phyloP scores from a whole-genome alignment of 2,329 filamentous ascomycete species.

The Alternaria conjuncta region DNA sequence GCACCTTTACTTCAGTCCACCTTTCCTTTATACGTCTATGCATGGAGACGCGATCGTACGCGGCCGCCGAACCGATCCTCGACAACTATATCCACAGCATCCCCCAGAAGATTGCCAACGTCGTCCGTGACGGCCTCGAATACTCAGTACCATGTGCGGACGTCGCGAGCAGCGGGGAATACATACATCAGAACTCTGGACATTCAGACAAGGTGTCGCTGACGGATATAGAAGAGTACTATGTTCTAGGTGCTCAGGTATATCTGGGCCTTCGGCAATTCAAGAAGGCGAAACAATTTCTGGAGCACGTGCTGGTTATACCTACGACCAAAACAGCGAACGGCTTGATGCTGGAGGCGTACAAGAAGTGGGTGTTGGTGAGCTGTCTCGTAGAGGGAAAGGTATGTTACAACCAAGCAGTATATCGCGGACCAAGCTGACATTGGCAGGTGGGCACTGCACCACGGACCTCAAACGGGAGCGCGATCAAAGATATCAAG shows the following conservation, averaged over 20 bases:
- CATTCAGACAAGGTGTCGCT: slow-evolving; percentile 63
- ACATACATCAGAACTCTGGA: slow-evolving; percentile 65
- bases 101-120: slow-evolving; percentile 52
- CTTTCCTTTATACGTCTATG: slow-evolving; percentile 65
- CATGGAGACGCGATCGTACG: slow-evolving; percentile 59
- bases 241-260: slow-evolving; percentile 57
- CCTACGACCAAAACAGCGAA: slow-evolving; percentile 72
- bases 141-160: slow-evolving; percentile 51
- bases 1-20: slow-evolving; percentile 71
- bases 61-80: slow-evolving; percentile 65
- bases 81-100: slow-evolving; percentile 71
- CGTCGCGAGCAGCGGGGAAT: slow-evolving; percentile 57
- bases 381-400: slow-evolving; percentile 74
- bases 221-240: slow-evolving; percentile 62
- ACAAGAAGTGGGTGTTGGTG: slow-evolving; percentile 88
- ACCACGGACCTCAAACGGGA: slow-evolving; percentile 63
- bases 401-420: slow-evolving; percentile 43
- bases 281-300: slow-evolving; percentile 53
- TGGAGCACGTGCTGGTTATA: slow-evolving; percentile 61
- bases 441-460: slow-evolving; percentile 53
- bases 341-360: slow-evolving; percentile 83
- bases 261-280: slow-evolving; percentile 55
- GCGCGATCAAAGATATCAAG: slow-evolving; percentile 64
- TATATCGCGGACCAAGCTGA: not conserved
- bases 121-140: slow-evolving; percentile 43